Evolutionary conservation across 495 filamentous ascomycete genomes (phyloP).

Genomic region (Podospora appendiculata): DNA sequence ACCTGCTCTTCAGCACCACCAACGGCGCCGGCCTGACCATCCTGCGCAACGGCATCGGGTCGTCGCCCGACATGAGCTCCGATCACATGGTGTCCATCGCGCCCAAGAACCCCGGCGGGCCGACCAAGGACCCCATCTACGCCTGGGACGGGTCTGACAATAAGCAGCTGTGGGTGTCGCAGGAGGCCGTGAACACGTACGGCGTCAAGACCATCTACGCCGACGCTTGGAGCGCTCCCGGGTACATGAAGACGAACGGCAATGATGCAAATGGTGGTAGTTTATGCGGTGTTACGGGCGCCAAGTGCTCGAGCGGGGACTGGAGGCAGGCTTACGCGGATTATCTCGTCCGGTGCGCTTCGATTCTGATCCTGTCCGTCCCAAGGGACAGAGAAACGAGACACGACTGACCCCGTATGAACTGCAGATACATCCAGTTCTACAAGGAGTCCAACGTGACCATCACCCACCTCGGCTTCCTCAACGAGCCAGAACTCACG

Average conservation of each 20-base stretch:
- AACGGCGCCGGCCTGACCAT: conserved; percentile 45
- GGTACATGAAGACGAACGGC: conserved; percentile 52
- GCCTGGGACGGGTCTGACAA: conserved; percentile 39
- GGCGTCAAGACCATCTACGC: conserved; percentile 46
- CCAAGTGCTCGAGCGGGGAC: conserved; percentile 41
- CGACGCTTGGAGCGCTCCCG: conserved; percentile 48
- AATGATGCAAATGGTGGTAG: conserved; percentile 43
- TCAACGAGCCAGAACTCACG: conserved; percentile 42
- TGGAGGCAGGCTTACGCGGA: conserved; percentile 51
- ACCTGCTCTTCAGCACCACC: conserved; percentile 39
- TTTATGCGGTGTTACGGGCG: conserved; percentile 41
- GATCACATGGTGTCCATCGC: conserved; percentile 37
- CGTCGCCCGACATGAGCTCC: conserved; percentile 27
- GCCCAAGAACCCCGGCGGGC: conserved; percentile 32
- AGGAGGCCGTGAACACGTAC: conserved; percentile 35
- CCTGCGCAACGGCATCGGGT: conserved; percentile 48
- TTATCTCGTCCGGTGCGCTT: conserved; percentile 34
- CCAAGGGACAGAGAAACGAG: no score
- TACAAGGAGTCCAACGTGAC: conserved; percentile 39
- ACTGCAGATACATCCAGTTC: conserved; percentile 31
- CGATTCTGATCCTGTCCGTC: no score
- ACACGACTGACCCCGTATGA: no score
- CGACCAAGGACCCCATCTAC: conserved; percentile 26
- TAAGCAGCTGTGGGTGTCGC: conserved; percentile 41
- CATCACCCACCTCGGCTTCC: conserved; percentile 43